Percentiles rank a stretch among this genome's conserved stretches.
Evolutionary conservation across 768 basidiomycete species (phyloP).

Genomic region (Clavulina sp.): DNA sequence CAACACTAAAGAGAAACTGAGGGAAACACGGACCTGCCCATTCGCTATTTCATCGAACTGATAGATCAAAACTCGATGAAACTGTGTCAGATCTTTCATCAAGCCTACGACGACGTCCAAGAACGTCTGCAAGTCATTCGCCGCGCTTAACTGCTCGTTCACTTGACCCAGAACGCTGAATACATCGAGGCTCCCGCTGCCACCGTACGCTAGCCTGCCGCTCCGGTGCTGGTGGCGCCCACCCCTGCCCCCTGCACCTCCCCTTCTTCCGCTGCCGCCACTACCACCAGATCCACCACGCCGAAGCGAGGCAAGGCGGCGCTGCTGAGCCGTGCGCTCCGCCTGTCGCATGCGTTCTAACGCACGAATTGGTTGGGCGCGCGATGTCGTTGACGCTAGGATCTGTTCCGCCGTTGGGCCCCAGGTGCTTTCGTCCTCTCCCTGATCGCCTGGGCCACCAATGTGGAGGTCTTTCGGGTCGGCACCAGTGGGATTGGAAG

Average conservation of each 20-base stretch:
- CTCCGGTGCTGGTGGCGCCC: neutral
- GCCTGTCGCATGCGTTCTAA: conserved; percentile 50
- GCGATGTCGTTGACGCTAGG: conserved; percentile 51
- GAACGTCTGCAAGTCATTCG: conserved; percentile 47
- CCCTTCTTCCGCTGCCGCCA: neutral
- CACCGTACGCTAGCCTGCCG: conserved; percentile 2
- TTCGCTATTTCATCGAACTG: conserved; percentile 73
- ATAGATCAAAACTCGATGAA: conserved; percentile 66
- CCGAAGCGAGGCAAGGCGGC: conserved; percentile 2
- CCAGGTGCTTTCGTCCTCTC: conserved; percentile 20
- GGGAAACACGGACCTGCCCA: conserved; percentile 28
- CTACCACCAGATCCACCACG: conserved; percentile 1
- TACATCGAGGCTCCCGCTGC: conserved; percentile 50
- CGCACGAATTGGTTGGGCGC: conserved; percentile 49
- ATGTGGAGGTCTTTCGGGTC: too few relatives aligned
- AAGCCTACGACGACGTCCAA: conserved; percentile 56
- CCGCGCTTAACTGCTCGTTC: conserved; percentile 58
- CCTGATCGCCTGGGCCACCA: too few relatives aligned
- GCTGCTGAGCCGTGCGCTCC: conserved; percentile 9
- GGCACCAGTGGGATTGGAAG: neutral
- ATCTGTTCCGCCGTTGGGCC: conserved; percentile 38
- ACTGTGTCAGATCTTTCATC: conserved; percentile 63
- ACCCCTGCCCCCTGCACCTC: too few relatives aligned
- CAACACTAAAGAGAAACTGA: too few relatives aligned
- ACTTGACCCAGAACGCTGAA: conserved; percentile 64